Evolutionary conservation across 495 filamentous ascomycete species (phyloP).

Genomic region (Ramalina peruviana): DNA sequence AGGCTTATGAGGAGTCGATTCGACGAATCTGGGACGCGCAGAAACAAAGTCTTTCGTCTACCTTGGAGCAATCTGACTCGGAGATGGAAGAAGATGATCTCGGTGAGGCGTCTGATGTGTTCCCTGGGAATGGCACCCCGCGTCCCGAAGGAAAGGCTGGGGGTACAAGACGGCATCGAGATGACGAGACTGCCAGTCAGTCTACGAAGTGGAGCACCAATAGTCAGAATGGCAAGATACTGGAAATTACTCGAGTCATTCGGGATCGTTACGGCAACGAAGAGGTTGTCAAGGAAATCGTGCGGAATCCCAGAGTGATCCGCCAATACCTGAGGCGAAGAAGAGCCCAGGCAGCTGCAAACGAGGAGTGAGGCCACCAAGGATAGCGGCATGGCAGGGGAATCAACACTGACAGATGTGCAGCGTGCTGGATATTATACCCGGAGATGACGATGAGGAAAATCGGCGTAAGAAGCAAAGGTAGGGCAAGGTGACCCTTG

Average conservation of each 20-base stretch:
- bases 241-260: constrained; percentile 59
- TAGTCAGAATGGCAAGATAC: constrained; percentile 53
- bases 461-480: constrained; percentile 45
- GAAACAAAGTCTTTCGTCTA: constrained; percentile 57
- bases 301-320: constrained; percentile 64
- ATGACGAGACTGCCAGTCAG: constrained; percentile 78
- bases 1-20: constrained; percentile 77
- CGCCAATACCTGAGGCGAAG: constrained; percentile 44
- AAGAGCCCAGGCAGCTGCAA: constrained; percentile 43
- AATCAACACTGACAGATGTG: background rate
- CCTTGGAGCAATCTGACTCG: constrained; percentile 45
- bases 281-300: constrained; percentile 42
- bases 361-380: constrained; percentile 42
- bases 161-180: constrained; percentile 32
- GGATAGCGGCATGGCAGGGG: constrained; percentile 2
- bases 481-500: constrained; percentile 16
- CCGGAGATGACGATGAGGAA: constrained; percentile 64
- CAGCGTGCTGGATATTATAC: constrained; percentile 44
- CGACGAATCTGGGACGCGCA: constrained; percentile 83
- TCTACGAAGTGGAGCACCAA: constrained; percentile 64
- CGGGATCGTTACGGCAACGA: constrained; percentile 48
- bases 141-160: constrained; percentile 48
- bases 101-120: constrained; percentile 30
- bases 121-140: constrained; percentile 40
- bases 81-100: constrained; percentile 57